Base-by-base conservation (phyloP, 257 asterid genomes). In the Capsicum chinense region DNA sequence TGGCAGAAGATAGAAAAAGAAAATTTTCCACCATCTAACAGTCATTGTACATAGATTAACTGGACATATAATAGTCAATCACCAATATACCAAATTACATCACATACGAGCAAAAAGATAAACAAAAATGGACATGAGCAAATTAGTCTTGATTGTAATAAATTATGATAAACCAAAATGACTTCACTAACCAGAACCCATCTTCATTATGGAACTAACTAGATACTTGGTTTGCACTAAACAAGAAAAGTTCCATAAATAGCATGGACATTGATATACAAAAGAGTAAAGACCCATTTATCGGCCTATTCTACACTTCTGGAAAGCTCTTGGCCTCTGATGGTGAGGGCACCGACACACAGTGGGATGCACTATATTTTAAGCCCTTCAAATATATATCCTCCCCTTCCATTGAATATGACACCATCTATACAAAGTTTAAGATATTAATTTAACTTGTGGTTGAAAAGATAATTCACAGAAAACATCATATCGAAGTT, bases 361-460 rank as follows among this genome's bases (percentile, higher is more conserved):
- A 14, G 33, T 52, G 33, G 81, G 81, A 78, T 26, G 64, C 33
- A 54, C 26, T 56, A 78, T 48, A 78, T 78, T 54, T 76, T 52
- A 50, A 50, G 37, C 63, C 81, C 9, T 26, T 14, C n/a, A 54
- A 76, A 52, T 26, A 26, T 26, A 13, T 73, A 76, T 26, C 59
- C 47, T 54, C 5, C 50, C 48, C 42, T 76, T 21, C 44, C 81
- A 76, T 52, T 52, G 48, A 21, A 26, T 76, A 50, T 76, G 48
- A 76, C 9, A 76, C 21, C 81, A 26, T 78, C 59, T 13, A 54
- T 14, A 33, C 10, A 54, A 64, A 78, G 50, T 78, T 54, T 26
- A 78, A 78, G 63, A 52, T 50, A 78, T 14, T 78, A 54, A 76
- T 21, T 21, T 21, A 73, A 50, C 81, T 52, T 78, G 81, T 78